Base-by-base conservation (phyloP, 768 basidiomycete genomes). In the Leucocoprinus leucothites region DNA sequence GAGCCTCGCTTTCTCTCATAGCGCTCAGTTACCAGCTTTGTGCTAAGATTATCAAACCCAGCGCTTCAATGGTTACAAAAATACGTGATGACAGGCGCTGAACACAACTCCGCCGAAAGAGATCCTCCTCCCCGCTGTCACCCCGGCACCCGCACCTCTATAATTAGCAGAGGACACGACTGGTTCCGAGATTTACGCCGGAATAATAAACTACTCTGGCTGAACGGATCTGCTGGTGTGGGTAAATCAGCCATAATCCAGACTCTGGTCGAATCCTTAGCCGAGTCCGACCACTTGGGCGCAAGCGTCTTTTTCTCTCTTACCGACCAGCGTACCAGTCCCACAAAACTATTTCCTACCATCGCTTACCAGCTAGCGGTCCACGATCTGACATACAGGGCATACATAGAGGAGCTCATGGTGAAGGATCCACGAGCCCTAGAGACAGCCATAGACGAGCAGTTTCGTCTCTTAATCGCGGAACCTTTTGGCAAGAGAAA, bases 251-350 rank as follows among this genome's bases (percentile, higher is more conserved):
- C 31, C 5, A 31, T 31, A 5, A 31, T 31, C 31, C 31, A 31
- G 31, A 31, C 31, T 31, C 31, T 31, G 11, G 11, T 31, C 31
- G 31, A 31, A 11, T 5, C 6, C 11, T 11, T 31, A 11, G 31
- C 38, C 4, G 24, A 54, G 18, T 49, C 40, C 3, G 34, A 38
- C 2, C 49, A 16, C 8, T 50, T 65, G 3, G 60, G 55, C 13
- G 61, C 53, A 9, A 60, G 57, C 25, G 64, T 65, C 43, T 62
- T 68, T 57, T 66, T 64, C 40, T 64, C 58, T 2, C 35, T 59
- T 16, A 18, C 26, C 3, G 11, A 45, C 22, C 34, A 46, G 19
- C 22, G 60, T 14, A 51, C 40, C 7, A 25, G 50, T 22, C 57
- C 22, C 3, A n/a, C 28, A 3, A 51, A 38, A 13, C 41, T 67